phyloP scores from a whole-genome alignment of 2,329 filamentous ascomycete genomes.

The Microcyclosporella mali region DNA sequence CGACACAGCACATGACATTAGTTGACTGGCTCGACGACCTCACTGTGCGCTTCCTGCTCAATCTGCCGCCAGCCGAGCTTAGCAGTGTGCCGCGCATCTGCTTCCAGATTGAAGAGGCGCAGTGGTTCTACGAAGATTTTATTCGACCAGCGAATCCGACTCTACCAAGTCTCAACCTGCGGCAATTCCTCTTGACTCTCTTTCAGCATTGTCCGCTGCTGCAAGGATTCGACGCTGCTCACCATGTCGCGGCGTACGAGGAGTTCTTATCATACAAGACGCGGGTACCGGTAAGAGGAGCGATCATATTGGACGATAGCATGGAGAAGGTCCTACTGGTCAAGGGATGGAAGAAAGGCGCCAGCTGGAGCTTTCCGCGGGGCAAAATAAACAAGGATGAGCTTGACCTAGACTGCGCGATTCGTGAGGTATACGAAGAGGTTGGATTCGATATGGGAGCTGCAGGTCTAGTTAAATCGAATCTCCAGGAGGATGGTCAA shows the following conservation, averaged over 20 bases:
- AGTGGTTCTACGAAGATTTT: conserved; percentile 99
- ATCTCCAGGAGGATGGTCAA: conserved; percentile 49
- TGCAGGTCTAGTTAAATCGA: conserved; percentile 65
- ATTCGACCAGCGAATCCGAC: conserved; percentile 72
- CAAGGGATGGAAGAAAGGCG: conserved; percentile 95
- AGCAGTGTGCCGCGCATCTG: conserved; percentile 88
- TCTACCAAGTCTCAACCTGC: conserved; percentile 77
- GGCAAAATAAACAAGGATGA: conserved; percentile 99
- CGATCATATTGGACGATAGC: conserved; percentile 83
- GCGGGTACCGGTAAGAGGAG: conserved; percentile 85
- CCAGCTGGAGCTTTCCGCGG: conserved; percentile 92
- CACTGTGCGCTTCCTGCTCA: conserved; percentile 96
- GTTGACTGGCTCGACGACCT: conserved; percentile 98
- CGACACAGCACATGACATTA: conserved; percentile 71
- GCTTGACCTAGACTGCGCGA: conserved; percentile 84
- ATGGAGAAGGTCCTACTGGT: conserved; percentile 94
- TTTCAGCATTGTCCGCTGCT: conserved; percentile 92
- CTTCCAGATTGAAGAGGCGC: conserved; percentile 97
- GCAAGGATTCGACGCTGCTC: conserved; percentile 68
- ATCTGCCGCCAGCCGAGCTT: conserved; percentile 86
- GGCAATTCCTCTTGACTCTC: conserved; percentile 80
- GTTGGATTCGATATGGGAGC: conserved; percentile 78
- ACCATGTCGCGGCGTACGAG: conserved; percentile 77
- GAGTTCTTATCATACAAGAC: conserved; percentile 94
- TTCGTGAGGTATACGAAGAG: conserved; percentile 93